phyloP scores from a whole-genome alignment of 106 monocot genomes.

The Posidonia australis region DNA sequence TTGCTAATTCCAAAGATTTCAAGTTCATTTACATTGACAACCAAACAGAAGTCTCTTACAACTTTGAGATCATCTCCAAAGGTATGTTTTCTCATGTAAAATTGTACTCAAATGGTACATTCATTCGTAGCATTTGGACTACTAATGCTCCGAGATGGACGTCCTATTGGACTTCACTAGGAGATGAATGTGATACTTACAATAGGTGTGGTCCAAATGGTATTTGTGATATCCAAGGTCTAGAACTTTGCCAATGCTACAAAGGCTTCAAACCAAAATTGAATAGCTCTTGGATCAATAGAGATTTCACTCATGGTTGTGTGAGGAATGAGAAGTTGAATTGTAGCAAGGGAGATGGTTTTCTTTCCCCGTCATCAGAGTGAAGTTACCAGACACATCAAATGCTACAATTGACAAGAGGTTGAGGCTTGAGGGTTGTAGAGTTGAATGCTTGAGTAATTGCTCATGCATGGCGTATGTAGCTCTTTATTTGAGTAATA shows the following conservation, averaged over 20 bases:
- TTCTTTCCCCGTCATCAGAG: conserved; percentile 6
- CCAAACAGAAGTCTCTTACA: conserved; percentile 19
- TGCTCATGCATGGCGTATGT: conserved; percentile 36
- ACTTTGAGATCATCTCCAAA: conserved; percentile 1
- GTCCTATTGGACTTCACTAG: conserved; percentile 6
- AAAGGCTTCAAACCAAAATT: conserved; percentile 19
- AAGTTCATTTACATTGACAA: conserved; percentile 12
- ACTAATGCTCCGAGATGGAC: conserved; percentile 13
- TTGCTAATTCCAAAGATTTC: neutral
- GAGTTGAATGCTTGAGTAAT: conserved; percentile 21
- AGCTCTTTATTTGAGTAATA: neutral
- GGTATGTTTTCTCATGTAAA: conserved; percentile 17
- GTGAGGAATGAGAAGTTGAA: conserved; percentile 15
- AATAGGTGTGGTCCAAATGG: conserved; percentile 33
- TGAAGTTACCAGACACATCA: conserved; percentile 14
- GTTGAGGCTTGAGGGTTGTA: conserved; percentile 14
- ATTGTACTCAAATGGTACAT: conserved; percentile 16
- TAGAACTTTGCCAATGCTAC: conserved; percentile 19
- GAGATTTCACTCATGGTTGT: conserved; percentile 22
- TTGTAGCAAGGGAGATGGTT: conserved; percentile 17
- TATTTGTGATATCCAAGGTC: conserved; percentile 12
- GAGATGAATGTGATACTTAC: conserved; percentile 21
- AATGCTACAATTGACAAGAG: neutral
- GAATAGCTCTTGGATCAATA: conserved; percentile 15
- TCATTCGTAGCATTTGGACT: conserved; percentile 19